Evolutionary conservation across 2,329 filamentous ascomycete species (phyloP), one percentile per base, ranked within the genome.

Genomic region (Aureobasidium sp.): DNA sequence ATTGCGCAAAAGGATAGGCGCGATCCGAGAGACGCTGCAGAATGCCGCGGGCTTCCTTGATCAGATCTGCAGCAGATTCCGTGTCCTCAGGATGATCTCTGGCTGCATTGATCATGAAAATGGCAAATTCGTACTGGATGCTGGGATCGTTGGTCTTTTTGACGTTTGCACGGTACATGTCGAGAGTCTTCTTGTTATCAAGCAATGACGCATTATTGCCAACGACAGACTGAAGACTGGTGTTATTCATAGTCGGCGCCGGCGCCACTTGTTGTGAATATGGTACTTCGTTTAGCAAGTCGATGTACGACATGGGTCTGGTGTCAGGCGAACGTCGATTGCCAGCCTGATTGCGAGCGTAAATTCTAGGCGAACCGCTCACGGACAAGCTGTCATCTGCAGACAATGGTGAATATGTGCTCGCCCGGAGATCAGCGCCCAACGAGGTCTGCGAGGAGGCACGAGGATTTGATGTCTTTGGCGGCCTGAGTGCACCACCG

Each of bases 111-210:
- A 97, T 88, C 79, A 99, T 86, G 74, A 96, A 96, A 41, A 97
- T 84, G 2, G 94, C 94, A 76, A 99, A 97, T 34, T 96, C 94
- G 74, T 97, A 97, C 74, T 97, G 91, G 37, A 96, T 89, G 4
- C 89, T 87, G 17, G 87, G 82, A 74, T 97, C 91, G 65, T 89
- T 94, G 2, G 94, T 96, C 79, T 99, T 99, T 78, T 97, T 97
- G 63, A 97, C 90, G 71, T 97, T 99, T 61, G 88, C 87, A 48
- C 93, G 85, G 74, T 99, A 99, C 93, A 97, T 97, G 61, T 97
- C 92, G 53, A 99, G 83, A 1, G 94, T 99, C 77, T 97, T 92
- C 71, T 93, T 90, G 37, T 90, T 88, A 70, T 91, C 92, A 34
- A 99, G 83, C 14, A 99, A 81, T 22, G 92, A 96, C 3, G 93